Percentiles rank a stretch among this genome's conserved stretches.
Evolutionary conservation across 2,329 filamentous ascomycete species (phyloP).

Genomic region (Aquanectria penicillioides): DNA sequence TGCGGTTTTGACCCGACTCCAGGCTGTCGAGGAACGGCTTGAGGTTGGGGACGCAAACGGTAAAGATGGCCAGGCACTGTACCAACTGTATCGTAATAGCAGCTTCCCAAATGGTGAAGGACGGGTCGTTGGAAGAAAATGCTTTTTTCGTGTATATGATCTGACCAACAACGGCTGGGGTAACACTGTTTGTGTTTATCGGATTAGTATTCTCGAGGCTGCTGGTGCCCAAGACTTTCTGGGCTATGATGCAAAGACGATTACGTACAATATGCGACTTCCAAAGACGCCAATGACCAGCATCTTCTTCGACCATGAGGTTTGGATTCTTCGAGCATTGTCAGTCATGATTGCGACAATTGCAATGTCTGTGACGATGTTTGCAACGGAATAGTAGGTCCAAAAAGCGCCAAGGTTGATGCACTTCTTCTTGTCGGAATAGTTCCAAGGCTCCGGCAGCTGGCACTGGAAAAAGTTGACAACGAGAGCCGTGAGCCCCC

Average conservation of each 20-base stretch:
- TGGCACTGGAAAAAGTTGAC: constrained; percentile 43
- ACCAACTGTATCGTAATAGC: constrained; percentile 39
- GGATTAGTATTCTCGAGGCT: no score
- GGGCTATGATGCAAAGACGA: not conserved
- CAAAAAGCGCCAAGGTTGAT: constrained; percentile 36
- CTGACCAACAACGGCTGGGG: constrained; percentile 41
- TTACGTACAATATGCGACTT: constrained; percentile 42
- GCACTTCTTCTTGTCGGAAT: constrained; percentile 34
- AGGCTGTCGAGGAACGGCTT: constrained; percentile 44
- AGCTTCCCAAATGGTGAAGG: constrained; percentile 39
- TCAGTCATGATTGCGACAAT: constrained; percentile 42
- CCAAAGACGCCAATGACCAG: constrained; percentile 45
- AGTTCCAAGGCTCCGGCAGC: constrained; percentile 41
- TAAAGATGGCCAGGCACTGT: constrained; percentile 41
- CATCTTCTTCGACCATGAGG: constrained; percentile 38
- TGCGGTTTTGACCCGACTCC: constrained; percentile 42
- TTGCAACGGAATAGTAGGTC: constrained; percentile 41
- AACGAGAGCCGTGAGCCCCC: constrained; percentile 38
- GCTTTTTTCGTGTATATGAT: constrained; percentile 39
- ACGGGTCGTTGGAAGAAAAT: constrained; percentile 32
- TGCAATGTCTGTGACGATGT: constrained; percentile 43
- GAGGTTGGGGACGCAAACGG: constrained; percentile 42
- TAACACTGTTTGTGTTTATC: constrained; percentile 30
- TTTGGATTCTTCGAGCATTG: constrained; percentile 43
- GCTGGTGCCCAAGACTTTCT: no score